These are phyloP conservation scores for Yueomyces sp. DNA, from an alignment of 1,139 yeast genomes.

Conservation along the genomic window DNA sequence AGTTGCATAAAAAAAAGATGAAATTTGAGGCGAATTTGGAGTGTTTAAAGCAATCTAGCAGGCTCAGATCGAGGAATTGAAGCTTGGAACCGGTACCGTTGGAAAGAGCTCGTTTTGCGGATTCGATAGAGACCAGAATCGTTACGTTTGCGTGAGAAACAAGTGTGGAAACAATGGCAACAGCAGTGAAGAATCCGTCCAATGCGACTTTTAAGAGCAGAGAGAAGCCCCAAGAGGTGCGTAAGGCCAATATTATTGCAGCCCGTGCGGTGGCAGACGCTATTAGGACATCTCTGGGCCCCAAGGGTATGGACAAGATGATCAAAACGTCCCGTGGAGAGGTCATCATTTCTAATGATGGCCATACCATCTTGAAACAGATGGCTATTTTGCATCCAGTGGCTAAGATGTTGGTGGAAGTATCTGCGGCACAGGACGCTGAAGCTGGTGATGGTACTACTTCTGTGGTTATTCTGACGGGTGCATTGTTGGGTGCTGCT, in stretches of 20 bases:
- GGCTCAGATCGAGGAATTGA: too few relatives aligned
- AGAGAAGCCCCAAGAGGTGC: slow-evolving; percentile 96
- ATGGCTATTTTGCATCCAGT: slow-evolving; percentile 99
- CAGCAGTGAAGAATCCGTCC: slow-evolving; percentile 35
- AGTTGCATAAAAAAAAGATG: too few relatives aligned
- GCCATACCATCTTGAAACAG: slow-evolving; percentile 90
- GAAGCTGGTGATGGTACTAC: slow-evolving; percentile 99
- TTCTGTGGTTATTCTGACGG: slow-evolving; percentile 89
- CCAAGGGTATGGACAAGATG: slow-evolving; percentile 99
- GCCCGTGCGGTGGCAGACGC: slow-evolving; percentile 98
- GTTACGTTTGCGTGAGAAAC: too few relatives aligned
- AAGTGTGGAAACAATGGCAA: not conserved
- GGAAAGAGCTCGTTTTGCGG: too few relatives aligned
- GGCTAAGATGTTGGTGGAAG: slow-evolving; percentile 94
- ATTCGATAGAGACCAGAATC: too few relatives aligned
- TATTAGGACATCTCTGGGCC: slow-evolving; percentile 92
- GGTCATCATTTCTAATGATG: slow-evolving; percentile 92
- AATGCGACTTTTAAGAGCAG: slow-evolving; percentile 87
- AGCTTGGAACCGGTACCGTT: too few relatives aligned
- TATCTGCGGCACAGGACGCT: slow-evolving; percentile 92
- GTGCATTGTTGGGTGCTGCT: slow-evolving; percentile 89
- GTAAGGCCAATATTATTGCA: slow-evolving; percentile 84
- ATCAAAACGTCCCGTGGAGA: slow-evolving; percentile 87
- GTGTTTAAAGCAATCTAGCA: too few relatives aligned
- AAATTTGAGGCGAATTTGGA: too few relatives aligned